Percentiles rank a stretch among this genome's conserved stretches.
phyloP scores from a whole-genome alignment of 2,329 filamentous ascomycete species.

The Clarireedia paspali region DNA sequence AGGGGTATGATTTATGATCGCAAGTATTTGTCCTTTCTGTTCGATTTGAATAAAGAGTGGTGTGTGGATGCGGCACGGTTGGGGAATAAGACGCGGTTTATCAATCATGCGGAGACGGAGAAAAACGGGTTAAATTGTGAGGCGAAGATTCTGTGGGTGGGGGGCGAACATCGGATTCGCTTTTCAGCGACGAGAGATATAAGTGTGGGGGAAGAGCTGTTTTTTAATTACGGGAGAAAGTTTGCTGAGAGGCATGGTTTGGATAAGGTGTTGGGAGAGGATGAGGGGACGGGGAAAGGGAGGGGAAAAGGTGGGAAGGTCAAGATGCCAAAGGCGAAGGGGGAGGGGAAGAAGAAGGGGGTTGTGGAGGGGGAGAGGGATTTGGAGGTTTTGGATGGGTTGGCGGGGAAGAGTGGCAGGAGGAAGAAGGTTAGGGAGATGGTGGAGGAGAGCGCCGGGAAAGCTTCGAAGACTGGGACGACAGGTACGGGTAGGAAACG shows the following conservation, averaged over 20 bases:
- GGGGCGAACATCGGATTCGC: slow-evolving; percentile 68
- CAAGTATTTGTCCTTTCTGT: slow-evolving; percentile 38
- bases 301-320: neutral
- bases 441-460: neutral
- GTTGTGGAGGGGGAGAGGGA: slow-evolving; percentile 19
- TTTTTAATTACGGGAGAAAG: slow-evolving; percentile 72
- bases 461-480: slow-evolving; percentile 5
- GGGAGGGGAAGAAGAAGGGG: slow-evolving; percentile 15
- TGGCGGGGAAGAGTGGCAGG: slow-evolving; percentile 10
- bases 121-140: slow-evolving; percentile 55
- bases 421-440: neutral
- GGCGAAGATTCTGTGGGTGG: slow-evolving; percentile 63
- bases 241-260: slow-evolving; percentile 47
- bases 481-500: slow-evolving; percentile 1
- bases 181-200: slow-evolving; percentile 63
- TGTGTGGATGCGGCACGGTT: slow-evolving; percentile 65
- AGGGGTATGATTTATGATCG: slow-evolving; percentile 31
- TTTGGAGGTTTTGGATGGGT: slow-evolving; percentile 19
- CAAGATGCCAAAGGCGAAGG: slow-evolving; percentile 12
- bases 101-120: slow-evolving; percentile 66
- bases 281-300: too few relatives aligned
- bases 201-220: slow-evolving; percentile 64
- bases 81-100: slow-evolving; percentile 75
- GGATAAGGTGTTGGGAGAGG: slow-evolving; percentile 36
- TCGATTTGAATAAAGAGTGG: slow-evolving; percentile 41